Evolutionary conservation across 148 eudicot genomes (phyloP).

Genomic region (Rhododendron mucronatum): DNA sequence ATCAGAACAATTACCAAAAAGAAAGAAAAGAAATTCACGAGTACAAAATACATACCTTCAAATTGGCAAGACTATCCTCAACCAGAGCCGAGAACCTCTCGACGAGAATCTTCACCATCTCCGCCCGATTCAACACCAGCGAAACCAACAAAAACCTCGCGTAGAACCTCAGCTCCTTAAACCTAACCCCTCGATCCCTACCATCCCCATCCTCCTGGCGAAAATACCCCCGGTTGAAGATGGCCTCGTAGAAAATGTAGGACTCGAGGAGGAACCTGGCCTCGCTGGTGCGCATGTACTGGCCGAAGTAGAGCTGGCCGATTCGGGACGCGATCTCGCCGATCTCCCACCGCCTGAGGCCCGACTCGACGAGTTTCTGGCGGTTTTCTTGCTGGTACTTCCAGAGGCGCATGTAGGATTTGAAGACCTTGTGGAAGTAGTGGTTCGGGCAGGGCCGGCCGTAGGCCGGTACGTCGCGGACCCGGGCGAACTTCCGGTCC

Average conservation of each 20-base stretch:
- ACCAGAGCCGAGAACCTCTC: slow-evolving; percentile 64
- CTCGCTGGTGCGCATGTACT: slow-evolving; percentile 86
- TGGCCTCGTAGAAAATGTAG: slow-evolving; percentile 83
- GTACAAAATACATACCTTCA: slow-evolving; percentile 41
- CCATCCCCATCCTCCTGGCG: slow-evolving; percentile 14
- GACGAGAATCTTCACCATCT: slow-evolving; percentile 54
- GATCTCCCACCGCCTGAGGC: slow-evolving; percentile 82
- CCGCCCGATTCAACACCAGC: slow-evolving; percentile 57
- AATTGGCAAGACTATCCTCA: slow-evolving; percentile 52
- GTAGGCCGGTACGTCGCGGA: slow-evolving; percentile 63
- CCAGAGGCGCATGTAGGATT: slow-evolving; percentile 78
- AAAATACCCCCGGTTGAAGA: slow-evolving; percentile 61
- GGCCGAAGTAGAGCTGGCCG: slow-evolving; percentile 78
- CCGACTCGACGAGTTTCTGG: slow-evolving; percentile 46
- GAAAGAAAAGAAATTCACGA: background rate
- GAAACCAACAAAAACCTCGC: slow-evolving; percentile 84
- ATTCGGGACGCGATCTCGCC: slow-evolving; percentile 96
- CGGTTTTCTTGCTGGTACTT: slow-evolving; percentile 77
- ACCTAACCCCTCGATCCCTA: slow-evolving; percentile 60
- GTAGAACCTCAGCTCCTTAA: slow-evolving; percentile 90
- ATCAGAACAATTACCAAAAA: background rate
- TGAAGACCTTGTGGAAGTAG: slow-evolving; percentile 75
- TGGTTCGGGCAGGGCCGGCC: slow-evolving; percentile 30
- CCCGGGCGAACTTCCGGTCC: slow-evolving; percentile 72
- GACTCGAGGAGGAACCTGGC: slow-evolving; percentile 71